A percentile compares a stretch with the other conserved stretches of the same genome.
Conservation (phyloP, 495 filamentous ascomycete genomes). For the Talaromyces trachyspermus region DNA sequence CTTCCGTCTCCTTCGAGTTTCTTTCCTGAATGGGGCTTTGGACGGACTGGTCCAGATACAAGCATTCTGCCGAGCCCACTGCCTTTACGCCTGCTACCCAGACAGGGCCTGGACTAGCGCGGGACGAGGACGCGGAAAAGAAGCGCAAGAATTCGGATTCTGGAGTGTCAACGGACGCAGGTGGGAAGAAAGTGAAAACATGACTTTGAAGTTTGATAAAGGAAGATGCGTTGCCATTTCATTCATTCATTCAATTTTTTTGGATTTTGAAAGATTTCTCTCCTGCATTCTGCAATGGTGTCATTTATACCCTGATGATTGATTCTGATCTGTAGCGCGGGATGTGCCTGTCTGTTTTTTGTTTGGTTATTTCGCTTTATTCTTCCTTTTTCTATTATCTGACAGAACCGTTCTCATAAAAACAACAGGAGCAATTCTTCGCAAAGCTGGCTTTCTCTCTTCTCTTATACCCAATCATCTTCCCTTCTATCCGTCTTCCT, state of each 20-base stretch:
- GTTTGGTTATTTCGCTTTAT: too few species aligned
- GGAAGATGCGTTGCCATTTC: not conserved
- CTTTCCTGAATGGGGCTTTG: conserved; percentile 84
- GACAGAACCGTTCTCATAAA: too few species aligned
- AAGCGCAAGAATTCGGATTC: conserved; percentile 49
- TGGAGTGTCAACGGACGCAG: conserved; percentile 26
- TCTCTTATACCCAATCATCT: too few species aligned
- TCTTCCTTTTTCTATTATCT: too few species aligned
- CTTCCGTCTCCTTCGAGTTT: conserved; percentile 84
- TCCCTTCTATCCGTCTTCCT: too few species aligned
- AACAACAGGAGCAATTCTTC: too few species aligned
- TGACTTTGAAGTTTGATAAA: conserved; percentile 11
- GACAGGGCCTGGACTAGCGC: conserved; percentile 60
- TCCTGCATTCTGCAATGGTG: too few species aligned
- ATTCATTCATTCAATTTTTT: not conserved
- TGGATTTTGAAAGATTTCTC: not conserved
- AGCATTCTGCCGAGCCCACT: conserved; percentile 86
- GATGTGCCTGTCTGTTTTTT: too few species aligned
- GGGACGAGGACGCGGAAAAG: conserved; percentile 47
- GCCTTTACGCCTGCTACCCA: conserved; percentile 83
- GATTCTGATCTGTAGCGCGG: too few species aligned
- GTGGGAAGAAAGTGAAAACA: conserved; percentile 45
- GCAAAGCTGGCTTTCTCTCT: too few species aligned
- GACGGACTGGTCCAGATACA: conserved; percentile 54
- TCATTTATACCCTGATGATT: too few species aligned